These are phyloP conservation scores for Penicillium egyptiacum DNA, from an alignment of 495 filamentous ascomycete species.

Conservation along the genomic window DNA sequence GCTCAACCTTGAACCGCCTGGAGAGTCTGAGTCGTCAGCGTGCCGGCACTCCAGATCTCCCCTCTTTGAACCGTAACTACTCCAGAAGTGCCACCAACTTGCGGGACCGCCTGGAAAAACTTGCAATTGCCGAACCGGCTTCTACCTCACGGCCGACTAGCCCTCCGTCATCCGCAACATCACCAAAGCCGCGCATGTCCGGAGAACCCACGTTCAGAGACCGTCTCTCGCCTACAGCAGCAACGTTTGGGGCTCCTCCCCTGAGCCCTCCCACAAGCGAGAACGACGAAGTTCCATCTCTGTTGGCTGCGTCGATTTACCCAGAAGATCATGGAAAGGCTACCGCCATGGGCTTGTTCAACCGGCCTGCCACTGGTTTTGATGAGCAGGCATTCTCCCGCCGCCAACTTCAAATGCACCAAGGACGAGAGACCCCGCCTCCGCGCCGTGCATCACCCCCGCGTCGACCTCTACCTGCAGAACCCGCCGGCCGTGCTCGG, in stretches of 20 bases:
- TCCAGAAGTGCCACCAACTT: conserved; percentile 59
- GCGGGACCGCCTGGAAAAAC: conserved; percentile 55
- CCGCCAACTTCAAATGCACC: conserved; percentile 75
- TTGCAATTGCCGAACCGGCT: conserved; percentile 43
- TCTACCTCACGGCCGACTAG: conserved; percentile 48
- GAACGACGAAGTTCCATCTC: conserved; percentile 55
- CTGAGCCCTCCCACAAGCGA: conserved; percentile 75
- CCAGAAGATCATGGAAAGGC: conserved; percentile 82
- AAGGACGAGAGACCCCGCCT: conserved; percentile 54
- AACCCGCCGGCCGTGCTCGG: conserved; percentile 37
- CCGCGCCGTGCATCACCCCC: conserved; percentile 39
- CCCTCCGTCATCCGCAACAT: conserved; percentile 48
- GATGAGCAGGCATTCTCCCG: conserved; percentile 84
- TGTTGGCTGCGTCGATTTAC: conserved; percentile 59
- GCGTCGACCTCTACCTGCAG: conserved; percentile 31
- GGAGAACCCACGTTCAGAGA: conserved; percentile 28
- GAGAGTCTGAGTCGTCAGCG: conserved; percentile 67
- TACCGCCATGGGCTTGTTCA: conserved; percentile 80
- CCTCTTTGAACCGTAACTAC: conserved; percentile 38
- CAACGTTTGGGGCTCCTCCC: conserved; percentile 56
- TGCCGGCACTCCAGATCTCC: conserved; percentile 41
- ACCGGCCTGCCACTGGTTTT: conserved; percentile 71
- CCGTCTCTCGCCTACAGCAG: conserved; percentile 24
- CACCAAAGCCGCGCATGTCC: conserved; percentile 29
- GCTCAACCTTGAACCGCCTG: conserved; percentile 70